Evolutionary conservation across 2,329 filamentous ascomycete genomes (phyloP).

Genomic region (Cytospora piceae): DNA sequence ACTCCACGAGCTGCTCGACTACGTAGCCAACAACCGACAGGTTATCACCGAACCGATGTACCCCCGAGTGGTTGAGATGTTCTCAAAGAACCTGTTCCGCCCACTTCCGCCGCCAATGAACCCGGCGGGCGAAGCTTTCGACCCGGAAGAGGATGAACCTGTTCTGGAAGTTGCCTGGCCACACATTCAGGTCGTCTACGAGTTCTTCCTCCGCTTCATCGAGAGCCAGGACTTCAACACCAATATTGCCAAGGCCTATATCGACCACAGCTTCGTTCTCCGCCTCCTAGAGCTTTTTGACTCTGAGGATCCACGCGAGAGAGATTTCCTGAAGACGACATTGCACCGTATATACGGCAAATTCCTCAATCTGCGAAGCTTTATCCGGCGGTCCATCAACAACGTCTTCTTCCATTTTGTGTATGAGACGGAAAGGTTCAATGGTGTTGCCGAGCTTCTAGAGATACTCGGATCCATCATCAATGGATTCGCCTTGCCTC

Average conservation of each 20-base stretch:
- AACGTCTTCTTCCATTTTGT: conserved; percentile 99
- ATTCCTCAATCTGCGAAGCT: conserved; percentile 95
- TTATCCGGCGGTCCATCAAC: conserved; percentile 98
- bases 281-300: conserved; percentile 98
- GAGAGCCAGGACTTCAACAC: conserved; percentile 99
- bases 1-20: conserved; percentile 93
- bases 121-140: conserved; percentile 96
- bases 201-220: conserved; percentile 98
- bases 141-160: conserved; percentile 97
- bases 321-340: conserved; percentile 97
- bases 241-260: conserved; percentile 98
- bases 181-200: conserved; percentile 98
- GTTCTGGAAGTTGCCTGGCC: conserved; percentile 98
- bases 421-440: conserved; percentile 98
- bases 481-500: conserved; percentile 93
- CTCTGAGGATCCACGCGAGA: conserved; percentile 93
- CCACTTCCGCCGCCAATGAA: conserved; percentile 97
- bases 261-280: conserved; percentile 96
- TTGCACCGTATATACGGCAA: conserved; percentile 98
- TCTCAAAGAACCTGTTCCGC: conserved; percentile 96
- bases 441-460: conserved; percentile 93
- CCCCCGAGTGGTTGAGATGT: conserved; percentile 97
- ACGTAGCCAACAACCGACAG: conserved; percentile 96
- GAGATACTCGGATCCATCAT: conserved; percentile 99
- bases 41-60: conserved; percentile 99